Conservation (phyloP, 345 rosid genomes). For the Dovyalis caffra region DNA sequence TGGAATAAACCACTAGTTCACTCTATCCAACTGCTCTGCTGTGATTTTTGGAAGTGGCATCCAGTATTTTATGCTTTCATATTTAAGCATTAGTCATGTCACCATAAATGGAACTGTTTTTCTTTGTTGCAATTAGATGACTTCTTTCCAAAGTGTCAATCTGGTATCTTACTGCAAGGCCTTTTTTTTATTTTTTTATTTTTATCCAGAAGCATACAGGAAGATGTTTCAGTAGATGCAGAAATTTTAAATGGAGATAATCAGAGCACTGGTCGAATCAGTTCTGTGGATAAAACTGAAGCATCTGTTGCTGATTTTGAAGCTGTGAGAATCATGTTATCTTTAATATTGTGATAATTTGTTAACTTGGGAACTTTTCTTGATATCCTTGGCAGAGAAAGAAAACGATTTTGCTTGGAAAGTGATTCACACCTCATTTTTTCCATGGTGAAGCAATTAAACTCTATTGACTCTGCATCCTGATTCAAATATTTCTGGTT, state of each 20-base stretch:
- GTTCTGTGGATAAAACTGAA: conserved; percentile 48
- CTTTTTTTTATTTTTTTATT: background rate
- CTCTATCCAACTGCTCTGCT: background rate
- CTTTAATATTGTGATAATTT: background rate
- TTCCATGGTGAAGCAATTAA: background rate
- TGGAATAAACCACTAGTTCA: background rate
- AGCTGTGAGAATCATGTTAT: conserved; percentile 39
- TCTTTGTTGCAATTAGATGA: background rate
- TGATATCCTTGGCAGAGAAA: background rate
- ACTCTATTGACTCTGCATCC: conserved; percentile 1
- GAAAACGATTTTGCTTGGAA: background rate
- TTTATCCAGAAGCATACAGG: conserved; percentile 64
- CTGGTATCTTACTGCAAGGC: background rate
- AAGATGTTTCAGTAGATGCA: conserved; percentile 48
- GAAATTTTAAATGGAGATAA: conserved; percentile 57
- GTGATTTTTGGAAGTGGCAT: background rate
- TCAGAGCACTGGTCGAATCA: conserved; percentile 44
- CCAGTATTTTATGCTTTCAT: background rate
- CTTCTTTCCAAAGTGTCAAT: conserved; percentile 1
- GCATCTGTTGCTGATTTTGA: conserved; percentile 30
- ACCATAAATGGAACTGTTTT: background rate
- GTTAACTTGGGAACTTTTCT: background rate
- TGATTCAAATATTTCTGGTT: conserved; percentile 20
- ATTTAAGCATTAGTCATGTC: background rate
- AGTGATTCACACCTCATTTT: conserved; percentile 7